These are phyloP conservation scores for Backusella macrospora DNA, from an alignment of 192 early-diverging fungal genomes.

Conservation along the genomic window DNA sequence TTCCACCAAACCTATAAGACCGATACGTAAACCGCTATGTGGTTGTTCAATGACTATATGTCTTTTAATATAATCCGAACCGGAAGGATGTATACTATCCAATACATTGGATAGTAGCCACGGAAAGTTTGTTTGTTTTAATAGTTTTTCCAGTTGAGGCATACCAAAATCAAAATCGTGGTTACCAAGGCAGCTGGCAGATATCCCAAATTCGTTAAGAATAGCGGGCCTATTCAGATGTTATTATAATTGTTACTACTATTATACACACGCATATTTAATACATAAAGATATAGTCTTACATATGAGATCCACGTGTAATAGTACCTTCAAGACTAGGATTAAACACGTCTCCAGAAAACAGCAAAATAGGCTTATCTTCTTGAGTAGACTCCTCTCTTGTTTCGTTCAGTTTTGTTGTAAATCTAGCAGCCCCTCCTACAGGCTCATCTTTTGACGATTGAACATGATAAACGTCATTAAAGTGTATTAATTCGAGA, in stretches of 20 bases:
- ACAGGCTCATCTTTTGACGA: constrained; percentile 56
- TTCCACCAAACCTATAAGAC: constrained; percentile 71
- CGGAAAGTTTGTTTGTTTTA: constrained; percentile 62
- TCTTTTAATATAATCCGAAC: constrained; percentile 39
- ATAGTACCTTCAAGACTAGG: constrained; percentile 69
- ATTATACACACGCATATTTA: neutral
- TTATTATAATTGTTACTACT: neutral
- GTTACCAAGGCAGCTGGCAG: constrained; percentile 68
- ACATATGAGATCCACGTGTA: constrained; percentile 66
- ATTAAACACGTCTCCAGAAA: constrained; percentile 70
- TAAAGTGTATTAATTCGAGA: constrained; percentile 62
- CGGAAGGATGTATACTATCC: constrained; percentile 40
- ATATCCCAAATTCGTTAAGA: constrained; percentile 60
- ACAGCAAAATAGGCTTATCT: constrained; percentile 50
- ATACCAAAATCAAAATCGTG: constrained; percentile 79
- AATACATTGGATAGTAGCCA: constrained; percentile 74
- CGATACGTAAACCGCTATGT: constrained; percentile 54
- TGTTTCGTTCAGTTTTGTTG: constrained; percentile 42
- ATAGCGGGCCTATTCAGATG: constrained; percentile 41
- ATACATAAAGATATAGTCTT: constrained; percentile 17
- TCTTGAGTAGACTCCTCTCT: constrained; percentile 31
- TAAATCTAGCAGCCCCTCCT: constrained; percentile 67
- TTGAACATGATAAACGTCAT: constrained; percentile 66
- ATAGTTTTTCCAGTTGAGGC: constrained; percentile 50
- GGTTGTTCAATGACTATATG: constrained; percentile 47